Evolutionary conservation across 2,329 filamentous ascomycete species (phyloP), one percentile per base, ranked within the genome.

Genomic region (Fusarium nelsonii): DNA sequence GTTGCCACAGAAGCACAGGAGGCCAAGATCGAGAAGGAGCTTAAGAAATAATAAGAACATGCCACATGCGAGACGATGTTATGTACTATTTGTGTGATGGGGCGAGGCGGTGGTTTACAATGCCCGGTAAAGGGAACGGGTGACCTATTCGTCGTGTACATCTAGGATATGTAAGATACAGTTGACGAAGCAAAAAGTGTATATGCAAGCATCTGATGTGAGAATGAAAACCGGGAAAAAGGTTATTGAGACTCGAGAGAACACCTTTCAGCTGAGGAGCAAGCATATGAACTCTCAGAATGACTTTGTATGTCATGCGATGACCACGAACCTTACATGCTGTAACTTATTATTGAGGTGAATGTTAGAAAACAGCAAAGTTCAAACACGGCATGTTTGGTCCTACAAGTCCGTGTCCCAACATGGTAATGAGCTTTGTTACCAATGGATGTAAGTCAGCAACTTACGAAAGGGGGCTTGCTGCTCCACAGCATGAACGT

Each of bases 161-260:
- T 69, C 57, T 70, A 72, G 63, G 65, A 65, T 41, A 71, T 74
- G 69, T 74, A 74, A 72, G 64, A 74, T 74, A 74, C 45, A 65
- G 58, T 59, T 61, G 58, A 64, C 57, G 57, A 69, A 45, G n/a
- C 39, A 52, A 41, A 65, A 41, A 49, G 23, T 49, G 56, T 36
- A 63, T 53, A 51, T 62, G 46, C 28, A 44, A 53, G 43, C 57
- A 41, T 46, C 54, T 43, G 36, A 52, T 23, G 23, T 23, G 23
- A 23, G 23, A 6, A 23, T 23, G 23, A 23, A 23, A 23, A 23
- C 23, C 23, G 23, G 6, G 23, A 23, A 23, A 23, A 23, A 23
- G 23, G 23, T 23, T 23, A 23, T 23, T 23, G 23, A 23, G 23
- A 23, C 23, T 23, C 23, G 23, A 23, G 23, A 6, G 23, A 23